Evolutionary conservation across 345 rosid species (phyloP), one percentile per base, ranked within the genome.

Genomic region (Crucihimalaya himalaica): DNA sequence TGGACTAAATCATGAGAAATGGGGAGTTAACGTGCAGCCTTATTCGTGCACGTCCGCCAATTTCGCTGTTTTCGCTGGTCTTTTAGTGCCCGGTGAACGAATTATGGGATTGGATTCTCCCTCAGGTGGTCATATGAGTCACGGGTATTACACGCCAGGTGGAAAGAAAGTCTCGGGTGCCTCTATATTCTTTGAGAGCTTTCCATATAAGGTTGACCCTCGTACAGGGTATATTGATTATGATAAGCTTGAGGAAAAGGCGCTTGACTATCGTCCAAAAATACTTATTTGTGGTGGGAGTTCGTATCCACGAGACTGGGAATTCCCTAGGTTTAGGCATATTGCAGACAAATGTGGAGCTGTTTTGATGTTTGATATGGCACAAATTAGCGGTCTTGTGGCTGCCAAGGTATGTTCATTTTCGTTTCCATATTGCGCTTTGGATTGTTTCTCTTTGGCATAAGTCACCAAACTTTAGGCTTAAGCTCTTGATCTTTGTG

Each of bases 251-350:
- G 97, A 89, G 82, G 96, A 92, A 75, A 87, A 88, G 82, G 92
- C 96, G 4, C 63, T 88, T 74, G 92, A 92, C 83, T 92, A 80
- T 76, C 89, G 90, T 63, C 97, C 90, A 0, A 92, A 89, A 84
- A 85, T 92, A 69, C 83, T 89, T 63, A 92, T 92, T 74, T 88
- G 93, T 75, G 97, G 97, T 19, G 97, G 97, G 56, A 91, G 97
- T 71, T 87, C 97, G 0, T 91, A 89, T 64, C 96, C 96, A 0
- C 85, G 97, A 54, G 96, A 89, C 35, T 89, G 88, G 90, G 91
- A 88, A 35, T 84, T 86, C 63, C 84, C 87, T 47, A 84, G 92
- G 87, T 86, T 92, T 83, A 88, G 88, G 79, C 86, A 76, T 78
- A 81, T 87, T 82, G 96, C 92, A 0, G 96, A 92, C 66, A 88